Base-by-base conservation (phyloP, 2,329 filamentous ascomycete genomes). In the Colletotrichum falcatum region DNA sequence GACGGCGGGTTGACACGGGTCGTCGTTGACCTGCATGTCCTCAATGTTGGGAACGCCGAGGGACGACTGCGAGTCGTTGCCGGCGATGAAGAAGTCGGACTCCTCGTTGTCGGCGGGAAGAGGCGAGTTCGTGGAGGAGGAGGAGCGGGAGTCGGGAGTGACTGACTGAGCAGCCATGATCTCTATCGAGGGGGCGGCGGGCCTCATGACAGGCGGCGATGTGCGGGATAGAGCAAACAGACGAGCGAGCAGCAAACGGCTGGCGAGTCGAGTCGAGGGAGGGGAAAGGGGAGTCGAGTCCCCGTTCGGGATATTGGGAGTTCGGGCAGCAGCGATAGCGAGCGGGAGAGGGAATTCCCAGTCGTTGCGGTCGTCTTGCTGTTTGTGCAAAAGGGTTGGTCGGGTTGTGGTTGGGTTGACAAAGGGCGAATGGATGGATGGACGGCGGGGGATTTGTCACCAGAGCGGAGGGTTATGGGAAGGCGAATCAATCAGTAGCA, bases 1-100 rank as follows among this genome's bases (percentile, higher is more conserved):
- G 71, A 98, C 91, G 58, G 95, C 94, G n/a, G 92, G 90, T 64
- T 91, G 82, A 76, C 91, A 92, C 76, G 88, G 87, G 74, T 89
- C 85, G 75, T 90, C 89, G 75, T 87, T 87, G 73, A 89, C 89
- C 78, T 87, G 91, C 88, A 91, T 92, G 76, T 94, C 92, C 77
- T 91, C 90, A 70, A 94, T 87, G 71, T 92, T 92, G 55, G 92
- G 92, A 42, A 94, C 89, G 63, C 94, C 94, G 66, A 98, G 88
- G 0, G 95, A 98, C 0, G 95, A 98, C 79, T 96, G 89, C 5
- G 95, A 98, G 83, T 98, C 95, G 83, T 98, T 97, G 76, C 92
- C 91, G 67, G 88, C 89, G 79, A 92, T 91, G 81, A 96, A 96
- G 81, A 96, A 97, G 82, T 98, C 95, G 75, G 94, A 97, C 82